Base-by-base conservation (phyloP, 192 early-diverging fungal species). In the Linnemannia hyalina region DNA sequence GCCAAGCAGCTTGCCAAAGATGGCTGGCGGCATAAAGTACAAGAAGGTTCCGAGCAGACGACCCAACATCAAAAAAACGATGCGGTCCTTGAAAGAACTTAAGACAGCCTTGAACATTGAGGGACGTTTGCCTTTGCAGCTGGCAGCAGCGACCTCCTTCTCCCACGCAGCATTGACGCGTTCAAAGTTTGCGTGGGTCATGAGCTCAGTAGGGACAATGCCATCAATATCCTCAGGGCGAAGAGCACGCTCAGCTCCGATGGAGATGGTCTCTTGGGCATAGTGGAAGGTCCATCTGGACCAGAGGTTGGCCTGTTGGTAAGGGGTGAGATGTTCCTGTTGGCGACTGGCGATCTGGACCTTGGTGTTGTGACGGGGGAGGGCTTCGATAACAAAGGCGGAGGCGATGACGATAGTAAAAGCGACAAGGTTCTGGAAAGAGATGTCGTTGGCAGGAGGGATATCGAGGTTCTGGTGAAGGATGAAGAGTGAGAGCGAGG, bases 271-370 rank as follows among this genome's bases (percentile, higher is more conserved):
- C 35, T 13, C 32, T 20, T 75, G 52, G 23, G 52, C 44, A 47
- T 57, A 75, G 32, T 75, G 74, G 35, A 47, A 75, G 26, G 74
- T 75, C 29, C 40, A 55, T 11, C 74, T 54, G 20, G 74, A 75
- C 26, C 46, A 57, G 10, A 75, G 49, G 36, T 57, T 75, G 32
- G 74, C 74, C 23, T 75, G 74, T 8, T 75, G 49, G 35, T 35
- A 47, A 35, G 52, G n/a, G 29, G 47, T 57, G 32, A 75, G 52
- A 36, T 75, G 46, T 5, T 75, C 74, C 35, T 55, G 11, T 52
- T 52, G 26, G 9, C 74, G 74, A 57, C 74, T 75, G 47, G 46
- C 74, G 74, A 75, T 75, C 20, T 75, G 74, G 36, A 75, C 74
- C 54, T 35, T 6, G 18, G 74, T 75, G 18, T 75, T 35, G 20